Evolutionary conservation across 2,329 filamentous ascomycete genomes (phyloP).

Genomic region (Drechslerella dactyloides): DNA sequence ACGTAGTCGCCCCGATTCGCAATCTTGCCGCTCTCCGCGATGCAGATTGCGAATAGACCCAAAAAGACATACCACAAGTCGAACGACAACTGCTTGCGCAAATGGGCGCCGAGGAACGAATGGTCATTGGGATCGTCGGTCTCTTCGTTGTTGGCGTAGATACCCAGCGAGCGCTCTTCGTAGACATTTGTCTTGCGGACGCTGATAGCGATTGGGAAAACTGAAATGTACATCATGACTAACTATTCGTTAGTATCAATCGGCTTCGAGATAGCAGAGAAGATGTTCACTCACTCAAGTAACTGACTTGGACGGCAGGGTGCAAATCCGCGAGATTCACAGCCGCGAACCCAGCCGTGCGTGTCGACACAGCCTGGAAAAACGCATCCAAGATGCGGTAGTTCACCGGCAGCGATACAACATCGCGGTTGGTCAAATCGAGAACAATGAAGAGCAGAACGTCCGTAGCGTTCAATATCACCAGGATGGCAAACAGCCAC

Average conservation of each 20-base stretch:
- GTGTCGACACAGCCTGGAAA: constrained; percentile 86
- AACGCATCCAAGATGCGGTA: constrained; percentile 82
- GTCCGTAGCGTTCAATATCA: constrained; percentile 82
- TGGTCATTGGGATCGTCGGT: constrained; percentile 67
- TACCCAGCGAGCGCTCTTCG: constrained; percentile 83
- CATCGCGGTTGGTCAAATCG: constrained; percentile 75
- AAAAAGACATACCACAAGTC: constrained; percentile 97
- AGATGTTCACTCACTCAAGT: constrained; percentile 64
- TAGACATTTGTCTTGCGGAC: constrained; percentile 95
- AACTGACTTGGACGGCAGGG: constrained; percentile 89
- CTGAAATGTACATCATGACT: constrained; percentile 99
- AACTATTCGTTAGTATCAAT: constrained; percentile 9
- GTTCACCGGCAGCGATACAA: constrained; percentile 72
- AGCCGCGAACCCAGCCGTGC: constrained; percentile 87
- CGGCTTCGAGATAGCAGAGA: background rate
- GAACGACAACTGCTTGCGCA: constrained; percentile 91
- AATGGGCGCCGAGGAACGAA: constrained; percentile 87
- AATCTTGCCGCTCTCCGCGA: constrained; percentile 79
- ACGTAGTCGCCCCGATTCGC: constrained; percentile 59
- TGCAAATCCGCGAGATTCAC: constrained; percentile 80
- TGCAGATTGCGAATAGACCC: constrained; percentile 88
- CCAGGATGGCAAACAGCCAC: constrained; percentile 90
- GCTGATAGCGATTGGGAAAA: constrained; percentile 94
- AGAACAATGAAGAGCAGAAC: constrained; percentile 90
- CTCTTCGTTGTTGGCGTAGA: constrained; percentile 67